Conservation (phyloP, 2,329 filamentous ascomycete genomes). For the Epichloe brachyelytri region DNA sequence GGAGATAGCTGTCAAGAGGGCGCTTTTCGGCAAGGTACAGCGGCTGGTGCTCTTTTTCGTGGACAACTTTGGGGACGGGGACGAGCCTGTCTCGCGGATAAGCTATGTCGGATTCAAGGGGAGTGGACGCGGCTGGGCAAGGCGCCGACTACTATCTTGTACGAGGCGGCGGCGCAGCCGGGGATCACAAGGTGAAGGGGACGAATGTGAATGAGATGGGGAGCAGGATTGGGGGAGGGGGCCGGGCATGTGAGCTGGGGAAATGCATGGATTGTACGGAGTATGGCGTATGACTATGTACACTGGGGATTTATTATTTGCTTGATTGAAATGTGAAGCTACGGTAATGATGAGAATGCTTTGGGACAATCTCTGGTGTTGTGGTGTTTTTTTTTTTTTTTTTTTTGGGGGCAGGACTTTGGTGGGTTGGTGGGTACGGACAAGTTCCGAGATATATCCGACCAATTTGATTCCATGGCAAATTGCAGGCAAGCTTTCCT, state of each 20-base stretch:
- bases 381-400: neutral
- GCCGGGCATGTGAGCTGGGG: conserved; percentile 16
- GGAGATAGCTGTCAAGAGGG: conserved; percentile 78
- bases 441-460: conserved; percentile 8
- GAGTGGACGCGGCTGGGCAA: conserved; percentile 76
- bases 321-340: neutral
- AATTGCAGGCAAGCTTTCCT: neutral
- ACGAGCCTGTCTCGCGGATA: conserved; percentile 67
- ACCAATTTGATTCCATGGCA: neutral
- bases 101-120: conserved; percentile 82
- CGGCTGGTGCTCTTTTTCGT: conserved; percentile 76
- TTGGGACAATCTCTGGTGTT: neutral
- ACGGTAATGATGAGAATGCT: too few relatives aligned
- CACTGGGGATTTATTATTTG: too few relatives aligned
- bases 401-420: neutral
- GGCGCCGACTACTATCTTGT: conserved; percentile 67
- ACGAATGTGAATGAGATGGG: conserved; percentile 41
- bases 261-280: too few relatives aligned
- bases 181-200: conserved; percentile 64
- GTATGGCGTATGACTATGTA: too few relatives aligned
- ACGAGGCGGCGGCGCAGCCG: conserved; percentile 89
- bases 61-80: conserved; percentile 74
- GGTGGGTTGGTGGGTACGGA: too few relatives aligned
- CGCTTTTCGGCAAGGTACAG: conserved; percentile 76
- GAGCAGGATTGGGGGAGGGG: conserved; percentile 35